A percentile compares a stretch with the other conserved stretches of the same genome.
These are phyloP conservation scores for Castanospermum australe DNA, from an alignment of 306 rosid species.

Conservation along the genomic window DNA sequence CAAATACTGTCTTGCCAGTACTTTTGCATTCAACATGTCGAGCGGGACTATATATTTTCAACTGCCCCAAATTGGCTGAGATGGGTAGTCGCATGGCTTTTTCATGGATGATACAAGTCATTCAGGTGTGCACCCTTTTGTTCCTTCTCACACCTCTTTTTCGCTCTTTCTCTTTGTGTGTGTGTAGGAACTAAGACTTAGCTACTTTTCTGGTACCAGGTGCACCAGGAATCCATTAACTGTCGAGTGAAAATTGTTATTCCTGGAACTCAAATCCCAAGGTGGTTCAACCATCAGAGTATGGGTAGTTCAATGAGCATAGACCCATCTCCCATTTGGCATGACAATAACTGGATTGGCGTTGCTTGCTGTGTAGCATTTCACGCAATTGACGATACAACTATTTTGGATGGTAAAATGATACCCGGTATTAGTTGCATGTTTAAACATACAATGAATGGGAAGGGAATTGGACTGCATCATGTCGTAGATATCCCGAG, in stretches of 20 bases:
- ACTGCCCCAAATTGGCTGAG: neutral
- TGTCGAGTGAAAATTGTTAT: neutral
- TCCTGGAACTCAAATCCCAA: conserved; percentile 15
- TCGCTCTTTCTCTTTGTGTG: neutral
- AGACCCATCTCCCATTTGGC: neutral
- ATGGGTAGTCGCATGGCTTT: neutral
- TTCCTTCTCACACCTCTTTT: neutral
- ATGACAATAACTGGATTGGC: neutral
- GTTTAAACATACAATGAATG: no score
- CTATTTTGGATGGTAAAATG: neutral
- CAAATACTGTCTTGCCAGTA: neutral
- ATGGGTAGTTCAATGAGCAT: neutral
- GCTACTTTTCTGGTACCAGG: neutral
- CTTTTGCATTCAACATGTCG: neutral
- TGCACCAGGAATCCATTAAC: neutral
- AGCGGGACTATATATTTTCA: neutral
- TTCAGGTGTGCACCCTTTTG: neutral
- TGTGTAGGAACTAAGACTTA: neutral
- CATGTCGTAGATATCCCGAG: no score
- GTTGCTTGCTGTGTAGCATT: neutral
- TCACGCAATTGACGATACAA: neutral
- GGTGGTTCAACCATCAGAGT: neutral
- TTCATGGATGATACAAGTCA: neutral
- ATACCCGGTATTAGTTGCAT: no score
- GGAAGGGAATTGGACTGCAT: no score